A percentile compares a stretch with the other conserved stretches of the same genome.
phyloP scores from a whole-genome alignment of 2,329 filamentous ascomycete genomes.

The Colletotrichum eremochloae region DNA sequence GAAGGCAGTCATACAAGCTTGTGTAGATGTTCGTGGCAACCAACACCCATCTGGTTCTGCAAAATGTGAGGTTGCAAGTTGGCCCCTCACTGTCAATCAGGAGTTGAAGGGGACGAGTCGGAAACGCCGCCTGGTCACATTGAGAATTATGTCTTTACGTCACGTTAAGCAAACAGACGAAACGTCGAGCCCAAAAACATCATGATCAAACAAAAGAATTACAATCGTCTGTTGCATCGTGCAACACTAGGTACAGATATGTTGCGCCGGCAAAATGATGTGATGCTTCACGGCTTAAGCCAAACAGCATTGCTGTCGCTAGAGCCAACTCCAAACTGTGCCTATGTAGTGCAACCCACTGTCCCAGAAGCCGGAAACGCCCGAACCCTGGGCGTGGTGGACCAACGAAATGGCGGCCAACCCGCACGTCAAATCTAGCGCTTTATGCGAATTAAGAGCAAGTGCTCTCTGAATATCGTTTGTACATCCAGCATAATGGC shows the following conservation, averaged over 20 bases:
- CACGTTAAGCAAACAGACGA: too few species aligned
- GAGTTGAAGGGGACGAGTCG: background rate
- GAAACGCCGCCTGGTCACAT: background rate
- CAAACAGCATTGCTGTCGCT: background rate
- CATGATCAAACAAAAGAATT: constrained; percentile 27
- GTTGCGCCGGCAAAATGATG: constrained; percentile 25
- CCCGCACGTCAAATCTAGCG: constrained; percentile 33
- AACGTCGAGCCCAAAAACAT: background rate
- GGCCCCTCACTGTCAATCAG: too few species aligned
- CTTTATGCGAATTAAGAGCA: constrained; percentile 32
- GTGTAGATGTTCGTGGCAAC: background rate
- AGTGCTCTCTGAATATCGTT: constrained; percentile 29
- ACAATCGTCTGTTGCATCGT: constrained; percentile 19
- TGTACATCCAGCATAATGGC: constrained; percentile 37
- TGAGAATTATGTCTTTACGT: background rate
- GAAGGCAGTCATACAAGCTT: background rate
- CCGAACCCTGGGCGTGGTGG: constrained; percentile 23
- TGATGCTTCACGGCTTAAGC: background rate
- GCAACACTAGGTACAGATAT: constrained; percentile 31
- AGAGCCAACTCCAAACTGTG: background rate
- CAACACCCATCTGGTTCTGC: background rate
- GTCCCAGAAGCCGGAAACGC: constrained; percentile 15
- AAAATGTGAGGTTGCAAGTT: background rate
- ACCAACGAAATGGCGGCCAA: constrained; percentile 25
- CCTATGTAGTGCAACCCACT: constrained; percentile 21